These are phyloP conservation scores for Coelastrella sp. DNA, from an alignment of 139 green algal species.

Conservation along the genomic window DNA sequence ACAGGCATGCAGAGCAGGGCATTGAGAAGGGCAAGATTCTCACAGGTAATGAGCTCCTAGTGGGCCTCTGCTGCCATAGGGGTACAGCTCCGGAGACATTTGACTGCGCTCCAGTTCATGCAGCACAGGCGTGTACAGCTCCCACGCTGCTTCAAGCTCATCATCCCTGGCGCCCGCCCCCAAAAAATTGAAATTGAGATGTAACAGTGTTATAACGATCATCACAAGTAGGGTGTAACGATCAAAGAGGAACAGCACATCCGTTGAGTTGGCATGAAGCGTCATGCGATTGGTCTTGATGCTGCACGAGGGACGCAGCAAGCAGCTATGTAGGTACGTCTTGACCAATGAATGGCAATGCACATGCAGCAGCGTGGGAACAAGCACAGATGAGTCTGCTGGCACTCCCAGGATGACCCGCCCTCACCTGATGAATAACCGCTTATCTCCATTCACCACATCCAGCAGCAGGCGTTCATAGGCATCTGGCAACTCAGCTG, in stretches of 20 bases:
- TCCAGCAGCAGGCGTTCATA: constrained; percentile 99
- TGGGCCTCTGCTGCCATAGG: constrained; percentile 95
- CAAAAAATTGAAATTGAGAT: not conserved
- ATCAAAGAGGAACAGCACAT: no score
- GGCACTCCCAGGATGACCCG: not conserved
- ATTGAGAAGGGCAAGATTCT: not conserved
- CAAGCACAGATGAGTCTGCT: not conserved
- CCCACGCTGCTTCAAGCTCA: constrained; percentile 96
- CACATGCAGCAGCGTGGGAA: no score
- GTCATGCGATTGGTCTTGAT: no score
- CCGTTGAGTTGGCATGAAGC: no score
- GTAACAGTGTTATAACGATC: not conserved
- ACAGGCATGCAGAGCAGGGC: not conserved
- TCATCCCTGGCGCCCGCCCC: constrained; percentile 79
- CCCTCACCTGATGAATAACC: constrained; percentile 65
- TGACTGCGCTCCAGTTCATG: constrained; percentile 56
- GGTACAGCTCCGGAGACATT: constrained; percentile 95
- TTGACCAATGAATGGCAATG: no score
- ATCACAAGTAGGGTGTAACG: not conserved
- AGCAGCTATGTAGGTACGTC: no score
- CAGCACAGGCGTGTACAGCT: constrained; percentile 94
- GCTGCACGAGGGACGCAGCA: no score
- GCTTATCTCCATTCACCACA: constrained; percentile 91
- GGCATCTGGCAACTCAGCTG: constrained; percentile 89
- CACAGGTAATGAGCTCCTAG: constrained; percentile 96